Evolutionary conservation across 768 basidiomycete species (phyloP).

Genomic region (Mycena alexandri): DNA sequence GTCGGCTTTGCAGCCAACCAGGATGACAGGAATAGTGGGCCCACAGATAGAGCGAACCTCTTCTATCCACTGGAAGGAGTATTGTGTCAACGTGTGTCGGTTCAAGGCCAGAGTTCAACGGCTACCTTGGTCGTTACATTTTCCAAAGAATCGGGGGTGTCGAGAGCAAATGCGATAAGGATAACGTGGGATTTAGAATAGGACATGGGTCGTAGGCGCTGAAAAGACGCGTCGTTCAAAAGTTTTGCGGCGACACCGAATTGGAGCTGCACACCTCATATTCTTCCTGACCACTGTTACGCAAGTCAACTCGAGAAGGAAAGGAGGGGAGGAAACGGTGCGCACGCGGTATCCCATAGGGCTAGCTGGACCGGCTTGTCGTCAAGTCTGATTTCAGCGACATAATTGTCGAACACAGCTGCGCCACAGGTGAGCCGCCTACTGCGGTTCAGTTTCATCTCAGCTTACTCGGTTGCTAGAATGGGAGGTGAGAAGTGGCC

Average conservation of each 20-base stretch:
- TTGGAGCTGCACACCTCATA: constrained; percentile 77
- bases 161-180: constrained; percentile 96
- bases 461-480: constrained; percentile 71
- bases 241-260: constrained; percentile 26
- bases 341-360: constrained; percentile 99
- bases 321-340: constrained; percentile 40
- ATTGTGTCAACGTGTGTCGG: constrained; percentile 25
- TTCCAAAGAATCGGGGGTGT: constrained; percentile 96
- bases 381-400: constrained; percentile 97
- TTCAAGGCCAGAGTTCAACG: background rate
- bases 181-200: constrained; percentile 99
- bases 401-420: constrained; percentile 99
- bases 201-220: constrained; percentile 95
- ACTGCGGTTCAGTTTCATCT: constrained; percentile 35
- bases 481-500: constrained; percentile 28
- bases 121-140: constrained; percentile 92
- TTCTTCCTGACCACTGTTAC: constrained; percentile 92
- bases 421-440: constrained; percentile 39
- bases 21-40: constrained; percentile 89
- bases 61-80: constrained; percentile 87
- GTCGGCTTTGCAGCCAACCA: constrained; percentile 97
- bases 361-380: constrained; percentile 98
- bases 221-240: constrained; percentile 34
- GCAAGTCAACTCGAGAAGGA: constrained; percentile 35
- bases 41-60: constrained; percentile 99